A percentile compares a stretch with the other conserved stretches of the same genome.
Evolutionary conservation across 495 filamentous ascomycete genomes (phyloP).

Genomic region (Penicillium silybi): DNA sequence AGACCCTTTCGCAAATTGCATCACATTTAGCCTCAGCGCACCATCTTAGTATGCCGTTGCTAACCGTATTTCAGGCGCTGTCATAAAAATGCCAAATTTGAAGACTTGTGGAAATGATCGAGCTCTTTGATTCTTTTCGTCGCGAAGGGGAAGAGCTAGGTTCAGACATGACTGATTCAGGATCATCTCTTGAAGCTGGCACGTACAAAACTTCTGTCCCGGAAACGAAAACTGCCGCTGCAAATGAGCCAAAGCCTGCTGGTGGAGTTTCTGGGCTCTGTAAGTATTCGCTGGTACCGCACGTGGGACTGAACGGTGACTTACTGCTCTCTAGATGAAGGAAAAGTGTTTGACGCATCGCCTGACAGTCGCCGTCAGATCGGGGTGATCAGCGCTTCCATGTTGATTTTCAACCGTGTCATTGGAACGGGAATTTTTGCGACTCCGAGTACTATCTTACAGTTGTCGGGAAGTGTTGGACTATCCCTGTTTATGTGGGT

Average conservation of each 20-base stretch:
- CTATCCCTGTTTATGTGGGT: slow-evolving; percentile 53
- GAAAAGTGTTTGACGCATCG: slow-evolving; percentile 59
- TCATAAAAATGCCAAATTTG: neutral
- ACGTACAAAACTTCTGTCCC: slow-evolving; percentile 15
- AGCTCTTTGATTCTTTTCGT: neutral
- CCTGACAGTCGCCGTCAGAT: slow-evolving; percentile 60
- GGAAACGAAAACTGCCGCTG: slow-evolving; percentile 17
- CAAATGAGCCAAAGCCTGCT: slow-evolving; percentile 24
- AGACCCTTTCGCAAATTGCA: slow-evolving; percentile 26
- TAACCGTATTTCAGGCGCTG: slow-evolving; percentile 7
- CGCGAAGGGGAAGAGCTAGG: neutral
- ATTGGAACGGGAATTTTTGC: slow-evolving; percentile 66
- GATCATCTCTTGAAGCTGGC: slow-evolving; percentile 6
- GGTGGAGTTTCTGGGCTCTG: slow-evolving; percentile 38
- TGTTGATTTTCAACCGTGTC: slow-evolving; percentile 62
- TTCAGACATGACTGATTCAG: neutral
- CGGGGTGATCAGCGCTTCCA: slow-evolving; percentile 55
- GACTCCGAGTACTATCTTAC: slow-evolving; percentile 55
- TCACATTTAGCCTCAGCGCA: slow-evolving; percentile 37
- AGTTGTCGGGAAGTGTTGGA: slow-evolving; percentile 49
- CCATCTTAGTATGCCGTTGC: slow-evolving; percentile 24
- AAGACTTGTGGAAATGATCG: neutral
- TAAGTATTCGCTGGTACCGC: slow-evolving; percentile 12
- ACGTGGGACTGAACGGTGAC: neutral
- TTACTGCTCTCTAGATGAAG: slow-evolving; percentile 31